These are phyloP conservation scores for Melaleuca alternifolia DNA, from an alignment of 345 rosid species.

Conservation along the genomic window DNA sequence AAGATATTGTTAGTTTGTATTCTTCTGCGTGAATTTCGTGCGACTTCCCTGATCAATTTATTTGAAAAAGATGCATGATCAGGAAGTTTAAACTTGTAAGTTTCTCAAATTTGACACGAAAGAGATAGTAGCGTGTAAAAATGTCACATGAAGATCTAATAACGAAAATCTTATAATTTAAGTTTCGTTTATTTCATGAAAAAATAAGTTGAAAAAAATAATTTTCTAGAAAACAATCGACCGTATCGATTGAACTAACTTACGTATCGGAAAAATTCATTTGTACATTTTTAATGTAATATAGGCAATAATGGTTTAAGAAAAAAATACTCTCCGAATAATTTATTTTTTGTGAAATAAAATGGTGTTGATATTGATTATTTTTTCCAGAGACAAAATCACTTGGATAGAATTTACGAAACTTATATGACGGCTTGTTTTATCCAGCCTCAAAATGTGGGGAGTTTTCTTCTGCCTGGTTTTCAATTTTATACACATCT, in stretches of 20 bases:
- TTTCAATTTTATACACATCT: background rate
- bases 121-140: background rate
- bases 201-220: background rate
- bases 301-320: too few species aligned
- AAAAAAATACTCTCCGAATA: background rate
- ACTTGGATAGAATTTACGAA: background rate
- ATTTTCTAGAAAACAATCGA: background rate
- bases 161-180: background rate
- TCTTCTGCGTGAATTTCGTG: background rate
- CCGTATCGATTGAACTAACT: background rate
- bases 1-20: background rate
- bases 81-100: background rate
- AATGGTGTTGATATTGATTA: accelerated
- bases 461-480: background rate
- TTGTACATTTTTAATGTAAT: too few species aligned
- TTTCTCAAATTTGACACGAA: background rate
- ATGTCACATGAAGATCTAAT: accelerated
- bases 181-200: background rate
- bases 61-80: background rate
- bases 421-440: background rate
- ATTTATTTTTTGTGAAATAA: background rate
- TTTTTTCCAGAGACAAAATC: background rate
- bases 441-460: background rate
- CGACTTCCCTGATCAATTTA: background rate
- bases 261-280: background rate